Conservation (phyloP, 345 rosid species). For the Salix suchowensis region DNA sequence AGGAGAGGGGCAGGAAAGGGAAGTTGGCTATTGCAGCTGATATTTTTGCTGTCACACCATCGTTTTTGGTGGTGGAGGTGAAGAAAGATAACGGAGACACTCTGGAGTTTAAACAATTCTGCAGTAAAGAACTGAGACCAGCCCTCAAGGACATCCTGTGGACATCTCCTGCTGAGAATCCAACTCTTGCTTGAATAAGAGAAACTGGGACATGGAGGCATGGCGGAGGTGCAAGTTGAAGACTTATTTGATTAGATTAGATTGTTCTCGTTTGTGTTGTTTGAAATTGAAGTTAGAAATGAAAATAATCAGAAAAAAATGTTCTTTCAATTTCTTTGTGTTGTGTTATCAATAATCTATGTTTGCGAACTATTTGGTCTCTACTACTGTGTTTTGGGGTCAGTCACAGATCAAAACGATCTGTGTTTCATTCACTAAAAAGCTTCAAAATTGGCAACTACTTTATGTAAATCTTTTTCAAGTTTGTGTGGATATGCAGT, state of each 20-base stretch:
- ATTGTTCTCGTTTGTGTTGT: neutral
- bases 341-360: neutral
- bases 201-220: neutral
- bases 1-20: slow-evolving; percentile 80
- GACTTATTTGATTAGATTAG: neutral
- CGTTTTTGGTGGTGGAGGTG: slow-evolving; percentile 76
- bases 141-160: slow-evolving; percentile 85
- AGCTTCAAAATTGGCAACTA: neutral
- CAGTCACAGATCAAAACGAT: neutral
- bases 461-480: neutral
- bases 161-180: slow-evolving; percentile 44
- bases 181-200: slow-evolving; percentile 40
- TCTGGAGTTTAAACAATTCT: slow-evolving; percentile 80
- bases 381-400: neutral
- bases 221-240: neutral
- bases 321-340: neutral
- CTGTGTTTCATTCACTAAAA: neutral
- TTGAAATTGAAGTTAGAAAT: neutral
- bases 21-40: slow-evolving; percentile 73
- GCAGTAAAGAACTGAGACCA: slow-evolving; percentile 77
- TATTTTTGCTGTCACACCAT: slow-evolving; percentile 69
- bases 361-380: neutral
- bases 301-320: neutral
- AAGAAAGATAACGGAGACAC: slow-evolving; percentile 90
- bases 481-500: neutral